Evolutionary conservation across 192 early-diverging fungal genomes (phyloP).

Genomic region (Hyaloraphidium curvatum): DNA sequence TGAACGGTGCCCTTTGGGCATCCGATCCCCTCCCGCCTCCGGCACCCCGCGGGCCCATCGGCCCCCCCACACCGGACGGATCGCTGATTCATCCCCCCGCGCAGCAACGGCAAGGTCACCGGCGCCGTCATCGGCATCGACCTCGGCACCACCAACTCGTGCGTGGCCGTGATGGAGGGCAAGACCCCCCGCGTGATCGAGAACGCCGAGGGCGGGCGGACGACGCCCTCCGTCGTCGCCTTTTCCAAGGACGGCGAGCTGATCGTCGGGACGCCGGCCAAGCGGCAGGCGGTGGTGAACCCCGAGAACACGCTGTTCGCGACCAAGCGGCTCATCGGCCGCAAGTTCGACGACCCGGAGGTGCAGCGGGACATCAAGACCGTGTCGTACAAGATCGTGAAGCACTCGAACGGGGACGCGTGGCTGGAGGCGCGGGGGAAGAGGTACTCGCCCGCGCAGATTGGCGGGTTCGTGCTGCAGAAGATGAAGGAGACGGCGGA

Average conservation of each 20-base stretch:
- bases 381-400: conserved; percentile 88
- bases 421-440: conserved; percentile 92
- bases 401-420: conserved; percentile 91
- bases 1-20: not conserved
- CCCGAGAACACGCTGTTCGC: conserved; percentile 96
- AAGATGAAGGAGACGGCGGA: conserved; percentile 99
- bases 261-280: conserved; percentile 87
- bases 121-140: conserved; percentile 92
- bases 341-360: conserved; percentile 68
- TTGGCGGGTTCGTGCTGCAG: conserved; percentile 89
- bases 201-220: conserved; percentile 89
- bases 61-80: not conserved
- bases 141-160: conserved; percentile 99
- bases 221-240: conserved; percentile 91
- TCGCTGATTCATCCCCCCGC: not conserved
- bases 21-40: not conserved
- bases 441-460: conserved; percentile 87
- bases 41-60: not conserved
- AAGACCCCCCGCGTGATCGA: conserved; percentile 92
- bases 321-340: conserved; percentile 91
- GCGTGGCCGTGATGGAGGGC: conserved; percentile 97
- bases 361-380: conserved; percentile 79
- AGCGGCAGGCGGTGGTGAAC: conserved; percentile 90
- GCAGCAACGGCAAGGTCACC: conserved; percentile 34
- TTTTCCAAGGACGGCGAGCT: conserved; percentile 92